phyloP scores from a whole-genome alignment of 495 filamentous ascomycete genomes.

The Geoglossum glabrum region DNA sequence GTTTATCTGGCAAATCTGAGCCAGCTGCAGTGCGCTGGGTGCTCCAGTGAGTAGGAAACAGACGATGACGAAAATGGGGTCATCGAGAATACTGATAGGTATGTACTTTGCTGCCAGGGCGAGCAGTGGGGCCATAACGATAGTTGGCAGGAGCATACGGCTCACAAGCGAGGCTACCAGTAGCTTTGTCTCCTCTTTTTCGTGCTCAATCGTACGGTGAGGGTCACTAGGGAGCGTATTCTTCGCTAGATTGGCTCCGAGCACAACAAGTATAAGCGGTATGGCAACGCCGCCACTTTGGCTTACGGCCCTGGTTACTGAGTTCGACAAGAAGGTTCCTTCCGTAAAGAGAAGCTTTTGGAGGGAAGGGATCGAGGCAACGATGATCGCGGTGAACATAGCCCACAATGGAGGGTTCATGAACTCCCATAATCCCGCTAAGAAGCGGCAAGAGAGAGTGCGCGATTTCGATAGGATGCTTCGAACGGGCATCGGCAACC shows the following conservation, averaged over 20 bases:
- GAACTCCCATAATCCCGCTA: conserved; percentile 58
- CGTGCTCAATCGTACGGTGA: conserved; percentile 23
- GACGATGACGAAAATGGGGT: conserved; percentile 94
- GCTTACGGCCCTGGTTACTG: conserved; percentile 66
- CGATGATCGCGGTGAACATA: conserved; percentile 72
- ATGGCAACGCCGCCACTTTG: conserved; percentile 84
- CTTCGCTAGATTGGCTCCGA: conserved; percentile 75
- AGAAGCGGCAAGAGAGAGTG: conserved; percentile 23
- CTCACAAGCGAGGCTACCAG: conserved; percentile 70
- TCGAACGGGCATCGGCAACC: conserved; percentile 4
- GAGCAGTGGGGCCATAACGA: conserved; percentile 85
- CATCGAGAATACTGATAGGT: conserved; percentile 83
- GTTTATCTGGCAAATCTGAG: conserved; percentile 98
- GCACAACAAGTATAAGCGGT: conserved; percentile 85
- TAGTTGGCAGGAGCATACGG: conserved; percentile 78
- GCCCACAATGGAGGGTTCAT: conserved; percentile 99
- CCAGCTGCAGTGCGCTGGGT: conserved; percentile 81
- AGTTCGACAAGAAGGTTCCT: conserved; percentile 82
- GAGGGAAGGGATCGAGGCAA: conserved; percentile 73
- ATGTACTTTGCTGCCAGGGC: conserved; percentile 83
- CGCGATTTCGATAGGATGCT: not conserved
- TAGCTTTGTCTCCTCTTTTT: conserved; percentile 44
- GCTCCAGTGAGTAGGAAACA: conserved; percentile 92
- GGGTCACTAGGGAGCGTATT: conserved; percentile 45
- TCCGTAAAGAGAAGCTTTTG: conserved; percentile 74